A percentile compares a stretch with the other conserved stretches of the same genome.
Conservation (phyloP, 2,329 filamentous ascomycete species). For the Fusarium sp. region DNA sequence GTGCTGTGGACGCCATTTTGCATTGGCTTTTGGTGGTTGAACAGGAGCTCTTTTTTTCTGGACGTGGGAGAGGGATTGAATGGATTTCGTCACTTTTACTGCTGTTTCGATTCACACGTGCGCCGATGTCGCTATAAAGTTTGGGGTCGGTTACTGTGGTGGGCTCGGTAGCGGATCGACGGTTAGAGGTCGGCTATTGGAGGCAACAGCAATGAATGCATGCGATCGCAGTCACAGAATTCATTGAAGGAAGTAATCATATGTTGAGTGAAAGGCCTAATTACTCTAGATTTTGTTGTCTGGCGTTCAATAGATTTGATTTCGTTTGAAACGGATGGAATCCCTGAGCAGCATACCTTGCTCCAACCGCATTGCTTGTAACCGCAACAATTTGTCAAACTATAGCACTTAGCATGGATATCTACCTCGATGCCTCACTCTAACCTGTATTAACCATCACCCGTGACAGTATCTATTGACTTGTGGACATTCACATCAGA, state of each 20-base stretch:
- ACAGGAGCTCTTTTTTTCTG: conserved; percentile 24
- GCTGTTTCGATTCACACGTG: conserved; percentile 26
- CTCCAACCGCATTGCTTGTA: too few species aligned
- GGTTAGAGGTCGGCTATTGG: background rate
- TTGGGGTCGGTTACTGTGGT: conserved; percentile 8
- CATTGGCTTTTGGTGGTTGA: background rate
- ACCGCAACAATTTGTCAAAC: background rate
- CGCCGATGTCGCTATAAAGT: conserved; percentile 43
- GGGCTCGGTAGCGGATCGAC: background rate
- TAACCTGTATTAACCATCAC: background rate
- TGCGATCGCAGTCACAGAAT: background rate
- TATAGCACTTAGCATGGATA: background rate
- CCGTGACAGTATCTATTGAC: too few species aligned
- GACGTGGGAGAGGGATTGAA: conserved; percentile 31
- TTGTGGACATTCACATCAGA: background rate
- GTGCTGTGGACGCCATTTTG: conserved; percentile 47
- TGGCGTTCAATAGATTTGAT: background rate
- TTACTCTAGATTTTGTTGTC: background rate
- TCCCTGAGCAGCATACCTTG: too few species aligned
- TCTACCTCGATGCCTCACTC: background rate
- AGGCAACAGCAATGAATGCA: background rate
- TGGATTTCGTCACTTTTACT: conserved; percentile 44
- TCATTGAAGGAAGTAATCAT: rapidly evolving
- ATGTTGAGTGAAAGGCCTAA: background rate
- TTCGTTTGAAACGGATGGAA: background rate